Conservation (phyloP, 2,329 filamentous ascomycete species). For the Hypoxylon sp. region DNA sequence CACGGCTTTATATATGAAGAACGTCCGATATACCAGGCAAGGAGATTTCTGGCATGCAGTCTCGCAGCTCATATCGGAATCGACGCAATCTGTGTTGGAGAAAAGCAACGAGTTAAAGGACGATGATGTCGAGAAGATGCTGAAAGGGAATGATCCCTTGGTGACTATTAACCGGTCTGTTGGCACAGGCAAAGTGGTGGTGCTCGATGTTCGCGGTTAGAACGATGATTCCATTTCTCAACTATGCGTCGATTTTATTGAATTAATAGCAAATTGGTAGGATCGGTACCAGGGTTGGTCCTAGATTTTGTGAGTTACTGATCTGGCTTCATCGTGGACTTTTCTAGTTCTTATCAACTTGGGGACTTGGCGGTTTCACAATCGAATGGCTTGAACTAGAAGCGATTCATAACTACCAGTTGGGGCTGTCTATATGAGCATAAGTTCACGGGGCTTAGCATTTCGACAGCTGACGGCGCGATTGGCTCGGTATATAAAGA, state of each 20-base stretch:
- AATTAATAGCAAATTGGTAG: not conserved
- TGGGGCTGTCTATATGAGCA: not conserved
- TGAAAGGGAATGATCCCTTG: slow-evolving; percentile 15
- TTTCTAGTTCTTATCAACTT: not conserved
- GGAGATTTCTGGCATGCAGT: slow-evolving; percentile 27
- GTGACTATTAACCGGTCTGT: not conserved
- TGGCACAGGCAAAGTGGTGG: not conserved
- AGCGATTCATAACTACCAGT: no score
- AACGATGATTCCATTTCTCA: no score
- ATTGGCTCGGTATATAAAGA: not conserved
- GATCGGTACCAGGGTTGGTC: not conserved
- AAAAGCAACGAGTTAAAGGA: slow-evolving; percentile 18
- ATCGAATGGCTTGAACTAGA: not conserved
- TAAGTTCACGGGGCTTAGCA: not conserved
- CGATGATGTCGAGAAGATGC: slow-evolving; percentile 1
- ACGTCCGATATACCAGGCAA: slow-evolving; percentile 18
- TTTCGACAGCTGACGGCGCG: not conserved
- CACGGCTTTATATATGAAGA: slow-evolving; percentile 11
- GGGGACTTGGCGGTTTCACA: not conserved
- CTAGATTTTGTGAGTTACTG: not conserved
- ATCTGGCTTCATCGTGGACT: not conserved
- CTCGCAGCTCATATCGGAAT: slow-evolving; percentile 17
- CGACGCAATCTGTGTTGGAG: slow-evolving; percentile 4
- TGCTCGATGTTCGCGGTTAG: not conserved
- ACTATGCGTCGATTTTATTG: not conserved